phyloP scores from a whole-genome alignment of 345 rosid species.

The Salix suchowensis region DNA sequence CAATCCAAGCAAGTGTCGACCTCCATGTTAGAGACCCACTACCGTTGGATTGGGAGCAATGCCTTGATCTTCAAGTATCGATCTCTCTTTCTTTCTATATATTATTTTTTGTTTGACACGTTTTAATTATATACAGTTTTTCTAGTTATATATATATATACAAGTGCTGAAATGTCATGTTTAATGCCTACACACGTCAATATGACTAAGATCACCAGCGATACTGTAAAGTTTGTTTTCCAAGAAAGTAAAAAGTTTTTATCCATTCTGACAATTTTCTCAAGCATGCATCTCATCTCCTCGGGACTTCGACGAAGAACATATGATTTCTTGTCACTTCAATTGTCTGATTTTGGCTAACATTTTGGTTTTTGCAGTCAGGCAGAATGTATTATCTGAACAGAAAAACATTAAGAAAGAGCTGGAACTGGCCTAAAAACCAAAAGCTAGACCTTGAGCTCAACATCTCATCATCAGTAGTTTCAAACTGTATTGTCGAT shows the following conservation, averaged over 20 bases:
- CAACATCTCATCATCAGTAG: constrained; percentile 30
- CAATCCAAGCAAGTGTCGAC: constrained; percentile 33
- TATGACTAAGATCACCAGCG: not conserved
- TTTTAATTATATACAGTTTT: not conserved
- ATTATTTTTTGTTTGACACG: not conserved
- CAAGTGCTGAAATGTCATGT: not conserved
- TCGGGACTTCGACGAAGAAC: not conserved
- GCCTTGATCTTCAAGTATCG: constrained; percentile 45
- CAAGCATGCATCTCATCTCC: not conserved
- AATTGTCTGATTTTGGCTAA: not conserved
- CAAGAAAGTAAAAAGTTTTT: no score
- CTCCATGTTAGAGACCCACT: constrained; percentile 39
- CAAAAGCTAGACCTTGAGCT: constrained; percentile 43
- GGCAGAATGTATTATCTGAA: constrained; percentile 46
- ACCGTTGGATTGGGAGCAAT: constrained; percentile 52
- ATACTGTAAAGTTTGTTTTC: no score
- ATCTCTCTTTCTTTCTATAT: constrained; percentile 1
- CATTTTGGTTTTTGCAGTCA: constrained; percentile 29
- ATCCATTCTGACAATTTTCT: no score
- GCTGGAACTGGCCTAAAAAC: constrained; percentile 41
- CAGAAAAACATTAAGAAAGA: constrained; percentile 39
- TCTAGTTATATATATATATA: not conserved
- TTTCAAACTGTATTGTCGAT: constrained; percentile 1
- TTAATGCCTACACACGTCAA: not conserved
- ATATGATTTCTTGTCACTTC: not conserved